Conservation (phyloP, 106 monocot genomes). For the Dendrobium catenatum region DNA sequence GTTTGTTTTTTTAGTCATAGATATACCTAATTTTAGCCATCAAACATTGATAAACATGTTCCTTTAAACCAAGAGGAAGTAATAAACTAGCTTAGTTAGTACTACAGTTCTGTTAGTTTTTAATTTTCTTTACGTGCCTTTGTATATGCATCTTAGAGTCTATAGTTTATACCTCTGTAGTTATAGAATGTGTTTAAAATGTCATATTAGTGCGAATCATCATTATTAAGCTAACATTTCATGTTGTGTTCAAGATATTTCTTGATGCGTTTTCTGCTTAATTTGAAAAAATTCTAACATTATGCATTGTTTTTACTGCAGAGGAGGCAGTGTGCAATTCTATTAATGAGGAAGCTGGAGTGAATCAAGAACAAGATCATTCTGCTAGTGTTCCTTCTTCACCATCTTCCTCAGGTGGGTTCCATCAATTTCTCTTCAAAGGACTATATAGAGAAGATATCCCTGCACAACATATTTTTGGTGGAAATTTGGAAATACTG, state of each 20-base stretch:
- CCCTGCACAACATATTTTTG: conserved; percentile 70
- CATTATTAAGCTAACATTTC: neutral
- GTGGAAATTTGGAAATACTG: conserved; percentile 74
- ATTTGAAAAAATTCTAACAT: neutral
- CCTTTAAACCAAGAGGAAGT: too few relatives aligned
- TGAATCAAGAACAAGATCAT: conserved; percentile 57
- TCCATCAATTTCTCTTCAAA: conserved; percentile 80
- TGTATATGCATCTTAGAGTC: neutral
- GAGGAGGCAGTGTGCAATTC: conserved; percentile 44
- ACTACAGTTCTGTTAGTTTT: neutral
- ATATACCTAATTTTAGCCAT: neutral
- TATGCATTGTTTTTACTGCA: conserved; percentile 8
- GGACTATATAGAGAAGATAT: conserved; percentile 92
- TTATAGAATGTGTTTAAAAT: neutral
- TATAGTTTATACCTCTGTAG: neutral
- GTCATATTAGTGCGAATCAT: neutral
- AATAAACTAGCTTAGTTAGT: neutral
- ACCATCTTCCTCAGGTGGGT: conserved; percentile 95
- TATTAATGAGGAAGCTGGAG: conserved; percentile 48
- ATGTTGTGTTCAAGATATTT: neutral
- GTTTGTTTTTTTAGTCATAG: neutral
- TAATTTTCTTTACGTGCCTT: neutral
- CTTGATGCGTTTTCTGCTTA: neutral
- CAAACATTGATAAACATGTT: neutral
- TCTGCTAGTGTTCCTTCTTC: conserved; percentile 57